phyloP scores from a whole-genome alignment of 225 moss, liverwort and hornwort genomes.

The Climacium dendroides region DNA sequence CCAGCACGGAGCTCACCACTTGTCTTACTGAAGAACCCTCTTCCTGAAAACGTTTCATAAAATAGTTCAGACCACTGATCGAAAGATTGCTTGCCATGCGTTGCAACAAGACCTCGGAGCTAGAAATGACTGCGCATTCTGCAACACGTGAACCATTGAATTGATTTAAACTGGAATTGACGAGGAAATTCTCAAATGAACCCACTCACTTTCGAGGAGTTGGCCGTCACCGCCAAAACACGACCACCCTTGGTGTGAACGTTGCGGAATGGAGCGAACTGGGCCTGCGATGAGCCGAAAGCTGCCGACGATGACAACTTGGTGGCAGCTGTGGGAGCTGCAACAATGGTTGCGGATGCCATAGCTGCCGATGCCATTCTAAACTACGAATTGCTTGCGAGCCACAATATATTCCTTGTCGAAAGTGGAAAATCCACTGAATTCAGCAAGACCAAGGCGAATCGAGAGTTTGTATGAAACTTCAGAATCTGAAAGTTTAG shows the following conservation, averaged over 20 bases:
- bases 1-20: constrained; percentile 13
- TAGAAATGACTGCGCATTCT: not conserved
- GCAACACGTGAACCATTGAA: not conserved
- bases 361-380: not conserved
- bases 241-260: not conserved
- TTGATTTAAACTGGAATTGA: no score
- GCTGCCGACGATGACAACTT: constrained; percentile 2
- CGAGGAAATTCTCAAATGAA: no score
- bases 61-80: not conserved
- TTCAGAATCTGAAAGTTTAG: not conserved
- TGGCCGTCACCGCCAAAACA: not conserved
- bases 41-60: not conserved
- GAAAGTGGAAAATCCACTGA: no score
- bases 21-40: not conserved
- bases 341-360: not conserved
- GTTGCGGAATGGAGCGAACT: constrained; percentile 6
- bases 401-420: no score
- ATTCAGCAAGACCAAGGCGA: not conserved
- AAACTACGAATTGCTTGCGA: not conserved
- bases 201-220: not conserved
- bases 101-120: not conserved
- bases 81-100: not conserved
- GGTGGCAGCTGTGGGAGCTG: not conserved
- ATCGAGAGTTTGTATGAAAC: no score
- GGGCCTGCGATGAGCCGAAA: not conserved